phyloP scores from a whole-genome alignment of 202 grass and related monocot species.

The Hordeum pubiflorum region DNA sequence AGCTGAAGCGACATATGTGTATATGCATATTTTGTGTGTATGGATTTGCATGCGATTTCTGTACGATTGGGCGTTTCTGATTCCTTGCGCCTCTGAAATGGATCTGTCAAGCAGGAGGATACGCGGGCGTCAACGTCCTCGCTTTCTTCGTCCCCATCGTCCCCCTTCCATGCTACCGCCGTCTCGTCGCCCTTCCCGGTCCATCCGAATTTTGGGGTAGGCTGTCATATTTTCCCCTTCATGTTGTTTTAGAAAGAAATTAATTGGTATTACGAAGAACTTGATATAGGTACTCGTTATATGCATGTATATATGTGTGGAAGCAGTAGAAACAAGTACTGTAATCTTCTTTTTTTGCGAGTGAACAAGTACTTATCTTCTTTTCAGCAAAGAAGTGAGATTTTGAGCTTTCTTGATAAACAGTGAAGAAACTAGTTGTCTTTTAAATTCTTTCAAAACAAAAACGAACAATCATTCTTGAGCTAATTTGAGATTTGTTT shows the following conservation, averaged over 20 bases:
- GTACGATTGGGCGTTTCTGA: conserved; percentile 23
- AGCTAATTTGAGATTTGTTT: conserved; percentile 5
- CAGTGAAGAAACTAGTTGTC: background rate
- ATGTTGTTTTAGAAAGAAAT: background rate
- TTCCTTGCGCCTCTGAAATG: conserved; percentile 11
- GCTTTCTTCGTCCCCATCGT: conserved; percentile 46
- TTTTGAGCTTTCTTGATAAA: background rate
- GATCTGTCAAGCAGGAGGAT: conserved; percentile 47
- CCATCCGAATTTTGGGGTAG: conserved; percentile 49
- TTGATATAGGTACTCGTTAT: background rate
- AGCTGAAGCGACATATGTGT: background rate
- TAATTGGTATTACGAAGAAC: background rate
- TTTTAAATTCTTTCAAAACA: background rate
- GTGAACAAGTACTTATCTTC: no score
- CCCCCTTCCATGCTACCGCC: conserved; percentile 27
- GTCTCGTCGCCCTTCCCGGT: conserved; percentile 34
- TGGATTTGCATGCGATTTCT: background rate
- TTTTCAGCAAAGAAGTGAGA: background rate
- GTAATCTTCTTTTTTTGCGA: no score
- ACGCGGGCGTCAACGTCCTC: conserved; percentile 37
- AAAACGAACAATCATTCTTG: background rate
- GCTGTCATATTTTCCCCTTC: background rate
- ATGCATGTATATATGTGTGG: background rate
- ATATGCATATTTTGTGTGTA: background rate
- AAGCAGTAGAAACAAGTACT: background rate